phyloP scores from a whole-genome alignment of 140 eudicot genomes.

The Cichorium intybus region DNA sequence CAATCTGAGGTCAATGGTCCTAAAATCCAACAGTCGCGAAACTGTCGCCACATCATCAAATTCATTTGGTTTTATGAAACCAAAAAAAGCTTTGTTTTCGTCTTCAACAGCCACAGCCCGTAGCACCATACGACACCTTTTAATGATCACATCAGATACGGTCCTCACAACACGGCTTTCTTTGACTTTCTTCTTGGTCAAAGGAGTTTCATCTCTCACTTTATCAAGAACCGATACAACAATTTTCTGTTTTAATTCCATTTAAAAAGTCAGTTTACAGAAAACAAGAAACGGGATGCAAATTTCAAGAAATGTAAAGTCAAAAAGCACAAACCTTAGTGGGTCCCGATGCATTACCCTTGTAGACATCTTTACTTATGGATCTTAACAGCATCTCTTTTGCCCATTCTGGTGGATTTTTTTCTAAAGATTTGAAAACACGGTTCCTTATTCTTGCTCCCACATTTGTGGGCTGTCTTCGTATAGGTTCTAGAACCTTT shows the following conservation, averaged over 20 bases:
- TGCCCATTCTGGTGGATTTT: conserved; percentile 93
- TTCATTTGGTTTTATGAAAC: conserved; percentile 57
- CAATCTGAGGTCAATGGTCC: conserved; percentile 82
- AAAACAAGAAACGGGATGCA: neutral
- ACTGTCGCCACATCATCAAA: conserved; percentile 70
- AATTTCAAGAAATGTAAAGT: neutral
- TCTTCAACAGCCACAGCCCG: conserved; percentile 71
- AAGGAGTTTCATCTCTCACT: conserved; percentile 40
- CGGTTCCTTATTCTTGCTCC: conserved; percentile 86
- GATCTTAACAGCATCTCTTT: conserved; percentile 60
- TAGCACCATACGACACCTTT: conserved; percentile 80
- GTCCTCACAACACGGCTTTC: conserved; percentile 40
- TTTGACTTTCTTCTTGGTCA: conserved; percentile 58
- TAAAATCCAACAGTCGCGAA: conserved; percentile 84
- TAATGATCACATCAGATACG: conserved; percentile 57
- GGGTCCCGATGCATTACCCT: conserved; percentile 99
- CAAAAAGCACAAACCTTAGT: conserved; percentile 62
- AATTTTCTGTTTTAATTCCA: conserved; percentile 47
- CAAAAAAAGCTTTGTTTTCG: conserved; percentile 68
- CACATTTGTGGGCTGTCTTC: conserved; percentile 90
- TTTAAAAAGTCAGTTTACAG: conserved; percentile 9
- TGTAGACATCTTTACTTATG: conserved; percentile 87
- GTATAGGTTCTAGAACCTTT: conserved; percentile 71
- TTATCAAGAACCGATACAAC: conserved; percentile 58
- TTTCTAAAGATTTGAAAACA: conserved; percentile 55